Evolutionary conservation across 163 green algal species (phyloP), one percentile per base, ranked within the genome.

Genomic region (Dunaliella salina): DNA sequence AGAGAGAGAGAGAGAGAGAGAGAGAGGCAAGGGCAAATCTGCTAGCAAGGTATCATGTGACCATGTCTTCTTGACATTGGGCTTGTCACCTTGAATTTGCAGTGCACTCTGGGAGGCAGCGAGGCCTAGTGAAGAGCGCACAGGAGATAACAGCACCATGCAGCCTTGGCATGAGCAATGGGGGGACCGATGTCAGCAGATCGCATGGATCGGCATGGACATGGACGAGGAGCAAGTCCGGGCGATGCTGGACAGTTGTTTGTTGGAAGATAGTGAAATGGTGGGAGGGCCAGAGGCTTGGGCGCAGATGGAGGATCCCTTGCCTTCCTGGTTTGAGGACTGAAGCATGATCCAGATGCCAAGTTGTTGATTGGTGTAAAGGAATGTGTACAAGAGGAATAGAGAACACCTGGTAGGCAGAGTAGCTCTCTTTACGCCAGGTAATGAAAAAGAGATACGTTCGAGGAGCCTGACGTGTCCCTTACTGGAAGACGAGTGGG

Each of bases 131-230:
- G 71, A 79, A 4, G 84, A 87, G 29, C 26, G 79, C 30, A 33
- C 72, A 40, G 71, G 63, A 33, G 75, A 78, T 81, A 35, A 40
- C n/a, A 87, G 80, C 18, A 24, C 82, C 12, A 63, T n/a, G 63
- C 63, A 75, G 11, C 81, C 46, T 24, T 94, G 91, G 91, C 59
- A 94, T 33, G 78, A 81, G 18, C 26, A 81, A 78, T 94, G 88
- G 88, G 91, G 91, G 26, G 91, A 94, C 85, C 85, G 91, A 24
- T 91, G 90, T 79, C 94, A 97, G 88, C 91, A 96, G 92, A 86
- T 97, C 34, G 95, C 97, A 33, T 96, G 95, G 89, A 96, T 97
- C 80, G 95, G 94, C 40, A 87, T 93, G 12, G 82, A 86, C 46
- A 87, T 96, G 86, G 88, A 96, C n/a, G 89, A 93, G 83, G 15